Evolutionary conservation across 805 yeast genomes (phyloP).

Genomic region (Spathaspora passalidarum): DNA sequence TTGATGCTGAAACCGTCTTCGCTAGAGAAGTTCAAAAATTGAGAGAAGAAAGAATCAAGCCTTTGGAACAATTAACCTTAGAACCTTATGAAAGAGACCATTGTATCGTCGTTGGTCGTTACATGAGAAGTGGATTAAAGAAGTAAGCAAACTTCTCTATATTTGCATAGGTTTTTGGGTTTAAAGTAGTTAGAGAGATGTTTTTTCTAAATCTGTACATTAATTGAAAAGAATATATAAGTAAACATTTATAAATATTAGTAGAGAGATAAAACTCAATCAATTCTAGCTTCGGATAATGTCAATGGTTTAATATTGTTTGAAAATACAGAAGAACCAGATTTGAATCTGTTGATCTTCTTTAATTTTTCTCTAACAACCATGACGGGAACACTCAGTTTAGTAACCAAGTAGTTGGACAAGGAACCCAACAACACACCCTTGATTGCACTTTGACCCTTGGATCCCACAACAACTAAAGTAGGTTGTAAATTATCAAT

Average conservation of each 20-base stretch:
- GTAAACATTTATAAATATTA: neutral
- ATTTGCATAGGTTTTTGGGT: neutral
- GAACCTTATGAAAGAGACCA: slow-evolving; percentile 99
- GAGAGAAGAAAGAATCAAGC: slow-evolving; percentile 98
- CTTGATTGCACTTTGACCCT: slow-evolving; percentile 67
- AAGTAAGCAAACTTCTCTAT: too few species aligned
- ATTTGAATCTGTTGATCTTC: slow-evolving; percentile 57
- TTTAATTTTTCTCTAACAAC: slow-evolving; percentile 72
- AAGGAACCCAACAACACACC: slow-evolving; percentile 74
- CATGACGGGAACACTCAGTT: slow-evolving; percentile 75
- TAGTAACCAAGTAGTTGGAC: slow-evolving; percentile 69
- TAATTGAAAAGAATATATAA: neutral
- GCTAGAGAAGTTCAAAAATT: slow-evolving; percentile 99
- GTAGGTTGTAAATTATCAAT: slow-evolving; percentile 72
- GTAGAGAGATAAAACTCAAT: slow-evolving; percentile 16
- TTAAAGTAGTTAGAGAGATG: neutral
- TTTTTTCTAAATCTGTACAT: slow-evolving; percentile 1
- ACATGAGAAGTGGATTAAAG: slow-evolving; percentile 83
- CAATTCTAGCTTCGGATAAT: slow-evolving; percentile 46
- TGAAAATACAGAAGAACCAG: slow-evolving; percentile 48
- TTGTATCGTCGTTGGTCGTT: slow-evolving; percentile 97
- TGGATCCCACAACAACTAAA: slow-evolving; percentile 71
- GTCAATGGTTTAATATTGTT: slow-evolving; percentile 54
- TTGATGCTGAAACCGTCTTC: slow-evolving; percentile 98
- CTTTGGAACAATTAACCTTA: slow-evolving; percentile 95